Evolutionary conservation across 2,329 filamentous ascomycete species (phyloP).

Genomic region (Ramichloridium luteum): DNA sequence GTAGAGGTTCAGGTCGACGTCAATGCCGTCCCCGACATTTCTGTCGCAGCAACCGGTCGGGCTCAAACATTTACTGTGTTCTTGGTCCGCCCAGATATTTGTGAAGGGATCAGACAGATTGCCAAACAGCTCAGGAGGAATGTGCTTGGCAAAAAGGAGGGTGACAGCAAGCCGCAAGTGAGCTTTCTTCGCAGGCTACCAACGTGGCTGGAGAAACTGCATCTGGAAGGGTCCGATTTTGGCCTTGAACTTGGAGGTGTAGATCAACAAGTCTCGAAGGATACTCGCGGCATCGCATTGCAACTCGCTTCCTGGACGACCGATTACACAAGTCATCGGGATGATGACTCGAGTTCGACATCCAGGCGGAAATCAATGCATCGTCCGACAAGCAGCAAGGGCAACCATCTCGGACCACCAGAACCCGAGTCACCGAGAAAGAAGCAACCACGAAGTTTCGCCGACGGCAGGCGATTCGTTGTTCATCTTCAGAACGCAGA

Average conservation of each 20-base stretch:
- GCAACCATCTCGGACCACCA: slow-evolving; percentile 18
- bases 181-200: slow-evolving; percentile 72
- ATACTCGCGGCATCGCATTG: slow-evolving; percentile 69
- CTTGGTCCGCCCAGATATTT: slow-evolving; percentile 85
- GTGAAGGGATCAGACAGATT: slow-evolving; percentile 82
- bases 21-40: slow-evolving; percentile 72
- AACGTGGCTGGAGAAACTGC: slow-evolving; percentile 70
- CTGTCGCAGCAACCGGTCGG: slow-evolving; percentile 66
- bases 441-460: slow-evolving; percentile 36
- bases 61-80: slow-evolving; percentile 80
- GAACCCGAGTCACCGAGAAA: slow-evolving; percentile 33
- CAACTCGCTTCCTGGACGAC: slow-evolving; percentile 80
- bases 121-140: slow-evolving; percentile 67
- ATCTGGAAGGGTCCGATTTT: slow-evolving; percentile 78
- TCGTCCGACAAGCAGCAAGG: slow-evolving; percentile 42
- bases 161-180: slow-evolving; percentile 32
- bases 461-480: slow-evolving; percentile 71
- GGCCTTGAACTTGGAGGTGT: slow-evolving; percentile 83
- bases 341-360: slow-evolving; percentile 33
- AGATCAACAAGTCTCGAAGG: slow-evolving; percentile 69
- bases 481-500: slow-evolving; percentile 76
- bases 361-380: slow-evolving; percentile 61
- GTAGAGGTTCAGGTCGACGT: slow-evolving; percentile 79
- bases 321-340: slow-evolving; percentile 71
- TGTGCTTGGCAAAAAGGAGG: slow-evolving; percentile 41